Evolutionary conservation across 208 protist genomes (phyloP).

Genomic region (Trypanosomatidae sp.): DNA sequence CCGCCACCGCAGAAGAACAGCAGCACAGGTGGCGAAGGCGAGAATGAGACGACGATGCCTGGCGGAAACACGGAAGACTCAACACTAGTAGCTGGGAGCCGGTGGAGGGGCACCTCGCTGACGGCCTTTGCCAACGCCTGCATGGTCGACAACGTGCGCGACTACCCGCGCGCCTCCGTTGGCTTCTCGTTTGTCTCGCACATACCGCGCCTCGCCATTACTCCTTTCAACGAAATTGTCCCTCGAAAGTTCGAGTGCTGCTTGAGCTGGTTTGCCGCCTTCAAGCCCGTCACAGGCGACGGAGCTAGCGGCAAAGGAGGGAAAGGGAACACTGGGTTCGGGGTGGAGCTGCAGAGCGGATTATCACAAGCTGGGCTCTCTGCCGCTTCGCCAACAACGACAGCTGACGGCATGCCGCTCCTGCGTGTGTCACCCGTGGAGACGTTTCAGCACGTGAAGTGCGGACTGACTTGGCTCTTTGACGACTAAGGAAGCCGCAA

Average conservation of each 20-base stretch:
- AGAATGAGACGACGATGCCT: background rate
- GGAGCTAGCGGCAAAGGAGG: background rate
- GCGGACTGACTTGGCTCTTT: conserved; percentile 69
- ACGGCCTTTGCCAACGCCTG: conserved; percentile 58
- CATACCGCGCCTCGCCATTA: conserved; percentile 32
- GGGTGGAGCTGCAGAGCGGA: conserved; percentile 24
- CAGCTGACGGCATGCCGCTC: conserved; percentile 17
- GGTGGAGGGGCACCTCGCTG: conserved; percentile 11
- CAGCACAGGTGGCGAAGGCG: background rate
- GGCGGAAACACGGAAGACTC: background rate
- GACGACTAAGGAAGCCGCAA: conserved; percentile 2
- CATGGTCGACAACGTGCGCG: conserved; percentile 42
- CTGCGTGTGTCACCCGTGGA: conserved; percentile 59
- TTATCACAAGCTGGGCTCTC: conserved; percentile 6
- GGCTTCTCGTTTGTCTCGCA: conserved; percentile 49
- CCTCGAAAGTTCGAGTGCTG: conserved; percentile 55
- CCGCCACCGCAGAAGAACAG: background rate
- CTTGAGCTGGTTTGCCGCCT: conserved; percentile 58
- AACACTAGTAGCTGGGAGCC: background rate
- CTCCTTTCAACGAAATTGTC: conserved; percentile 52
- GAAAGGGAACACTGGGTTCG: background rate
- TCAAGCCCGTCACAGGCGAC: conserved; percentile 8
- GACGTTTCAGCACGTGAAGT: conserved; percentile 63
- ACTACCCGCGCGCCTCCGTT: conserved; percentile 53
- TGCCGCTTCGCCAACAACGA: background rate